Conservation (phyloP, 2,329 filamentous ascomycete genomes). For the Anthostomella pinea region DNA sequence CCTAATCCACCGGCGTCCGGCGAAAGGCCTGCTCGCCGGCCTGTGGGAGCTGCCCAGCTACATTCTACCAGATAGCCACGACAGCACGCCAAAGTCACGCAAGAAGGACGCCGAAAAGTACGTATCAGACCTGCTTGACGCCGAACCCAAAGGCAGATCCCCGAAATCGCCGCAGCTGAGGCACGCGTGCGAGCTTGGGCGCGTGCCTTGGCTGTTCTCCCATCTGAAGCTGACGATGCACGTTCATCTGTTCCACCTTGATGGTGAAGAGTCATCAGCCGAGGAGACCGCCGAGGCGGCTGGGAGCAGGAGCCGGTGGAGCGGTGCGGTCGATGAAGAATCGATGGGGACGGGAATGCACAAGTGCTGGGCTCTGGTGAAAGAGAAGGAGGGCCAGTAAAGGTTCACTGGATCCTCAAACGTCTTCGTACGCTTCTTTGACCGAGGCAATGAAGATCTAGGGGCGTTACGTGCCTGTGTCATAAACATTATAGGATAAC, state of each 20-base stretch:
- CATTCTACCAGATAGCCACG: slow-evolving; percentile 30
- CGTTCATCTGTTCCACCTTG: slow-evolving; percentile 48
- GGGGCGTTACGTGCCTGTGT: no score
- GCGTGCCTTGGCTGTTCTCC: slow-evolving; percentile 56
- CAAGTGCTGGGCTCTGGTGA: slow-evolving; percentile 51
- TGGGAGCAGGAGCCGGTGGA: slow-evolving; percentile 32
- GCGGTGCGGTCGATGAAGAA: slow-evolving; percentile 42
- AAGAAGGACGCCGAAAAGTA: slow-evolving; percentile 36
- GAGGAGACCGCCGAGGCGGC: background rate
- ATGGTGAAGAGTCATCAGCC: slow-evolving; percentile 8
- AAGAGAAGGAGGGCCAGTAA: no score
- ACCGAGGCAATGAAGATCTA: no score
- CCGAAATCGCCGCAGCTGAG: slow-evolving; percentile 18
- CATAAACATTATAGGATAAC: no score
- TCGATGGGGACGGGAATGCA: slow-evolving; percentile 60
- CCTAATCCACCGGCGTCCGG: slow-evolving; percentile 49
- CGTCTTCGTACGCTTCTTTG: no score
- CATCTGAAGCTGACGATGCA: slow-evolving; percentile 57
- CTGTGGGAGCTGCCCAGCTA: slow-evolving; percentile 56
- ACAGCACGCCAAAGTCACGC: slow-evolving; percentile 30
- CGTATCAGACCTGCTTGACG: slow-evolving; percentile 29
- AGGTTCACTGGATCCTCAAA: no score
- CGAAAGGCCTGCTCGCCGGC: slow-evolving; percentile 52
- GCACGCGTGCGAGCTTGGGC: slow-evolving; percentile 44
- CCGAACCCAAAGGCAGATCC: slow-evolving; percentile 4